A percentile compares a stretch with the other conserved stretches of the same genome.
These are phyloP conservation scores for Pseudonectria foliicola DNA, from an alignment of 2,329 filamentous ascomycete species.

Conservation along the genomic window DNA sequence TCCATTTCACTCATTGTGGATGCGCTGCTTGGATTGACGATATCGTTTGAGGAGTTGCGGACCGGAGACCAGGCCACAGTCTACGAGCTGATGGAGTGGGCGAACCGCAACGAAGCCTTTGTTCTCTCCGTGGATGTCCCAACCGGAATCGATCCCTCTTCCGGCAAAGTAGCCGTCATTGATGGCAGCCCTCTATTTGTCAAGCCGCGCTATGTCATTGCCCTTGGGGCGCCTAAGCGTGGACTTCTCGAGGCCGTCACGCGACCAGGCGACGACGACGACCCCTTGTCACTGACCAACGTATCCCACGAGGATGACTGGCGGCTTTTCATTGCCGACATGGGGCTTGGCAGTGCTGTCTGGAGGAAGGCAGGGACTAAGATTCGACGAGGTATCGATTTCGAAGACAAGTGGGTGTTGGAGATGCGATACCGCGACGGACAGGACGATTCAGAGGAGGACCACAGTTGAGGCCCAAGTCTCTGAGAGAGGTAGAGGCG, in stretches of 20 bases:
- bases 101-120: slow-evolving; percentile 76
- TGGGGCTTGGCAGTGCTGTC: slow-evolving; percentile 74
- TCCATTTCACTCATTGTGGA: slow-evolving; percentile 80
- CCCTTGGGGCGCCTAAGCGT: slow-evolving; percentile 78
- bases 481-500: too few species aligned
- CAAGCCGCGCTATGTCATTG: slow-evolving; percentile 73
- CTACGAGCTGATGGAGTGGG: slow-evolving; percentile 88
- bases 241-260: slow-evolving; percentile 74
- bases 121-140: slow-evolving; percentile 87
- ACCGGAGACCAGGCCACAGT: slow-evolving; percentile 76
- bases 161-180: slow-evolving; percentile 56
- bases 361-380: slow-evolving; percentile 81
- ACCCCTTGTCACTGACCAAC: slow-evolving; percentile 22
- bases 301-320: slow-evolving; percentile 52
- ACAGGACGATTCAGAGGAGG: slow-evolving; percentile 21
- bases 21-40: slow-evolving; percentile 77
- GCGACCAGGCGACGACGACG: slow-evolving; percentile 37
- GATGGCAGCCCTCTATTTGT: slow-evolving; percentile 77
- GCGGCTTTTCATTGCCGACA: slow-evolving; percentile 78
- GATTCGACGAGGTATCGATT: slow-evolving; percentile 77
- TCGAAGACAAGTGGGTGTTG: slow-evolving; percentile 80
- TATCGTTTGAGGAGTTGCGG: slow-evolving; percentile 81
- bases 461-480: slow-evolving; percentile 17
- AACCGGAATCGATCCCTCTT: slow-evolving; percentile 75
- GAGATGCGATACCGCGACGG: slow-evolving; percentile 50